A percentile compares a stretch with the other conserved stretches of the same genome.
Evolutionary conservation across 2,329 filamentous ascomycete species (phyloP).

Genomic region (Monilinia laxa): DNA sequence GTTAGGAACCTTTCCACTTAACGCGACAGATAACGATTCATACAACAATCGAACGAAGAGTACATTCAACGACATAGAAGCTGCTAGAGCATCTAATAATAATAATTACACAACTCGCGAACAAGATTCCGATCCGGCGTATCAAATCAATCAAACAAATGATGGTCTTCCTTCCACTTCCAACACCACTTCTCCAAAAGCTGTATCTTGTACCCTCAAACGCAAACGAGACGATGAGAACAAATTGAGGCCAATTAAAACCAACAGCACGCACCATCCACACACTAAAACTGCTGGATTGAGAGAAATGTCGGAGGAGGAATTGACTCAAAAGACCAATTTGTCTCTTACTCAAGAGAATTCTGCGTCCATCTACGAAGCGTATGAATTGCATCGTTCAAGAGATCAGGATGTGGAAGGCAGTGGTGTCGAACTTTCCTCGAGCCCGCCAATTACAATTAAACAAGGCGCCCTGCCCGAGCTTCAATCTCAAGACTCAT

Average conservation of each 20-base stretch:
- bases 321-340: constrained; percentile 32
- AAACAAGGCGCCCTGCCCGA: not conserved
- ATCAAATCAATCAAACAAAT: not conserved
- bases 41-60: not conserved
- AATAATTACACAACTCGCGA: not conserved
- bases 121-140: not conserved
- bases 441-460: not conserved
- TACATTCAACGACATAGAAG: not conserved
- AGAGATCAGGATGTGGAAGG: constrained; percentile 15
- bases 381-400: constrained; percentile 26
- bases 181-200: no score
- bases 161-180: not conserved
- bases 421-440: constrained; percentile 5
- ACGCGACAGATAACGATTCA: not conserved
- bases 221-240: no score
- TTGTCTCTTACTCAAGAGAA: constrained; percentile 39
- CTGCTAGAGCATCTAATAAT: not conserved
- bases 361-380: constrained; percentile 34
- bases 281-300: not conserved
- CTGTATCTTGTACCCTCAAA: not conserved
- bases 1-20: not conserved
- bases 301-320: constrained; percentile 15
- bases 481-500: not conserved
- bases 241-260: not conserved
- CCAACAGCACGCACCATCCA: not conserved